Evolutionary conservation across 139 green algal genomes (phyloP), one percentile per base, ranked within the genome.

Genomic region (Micromonas commoda): DNA sequence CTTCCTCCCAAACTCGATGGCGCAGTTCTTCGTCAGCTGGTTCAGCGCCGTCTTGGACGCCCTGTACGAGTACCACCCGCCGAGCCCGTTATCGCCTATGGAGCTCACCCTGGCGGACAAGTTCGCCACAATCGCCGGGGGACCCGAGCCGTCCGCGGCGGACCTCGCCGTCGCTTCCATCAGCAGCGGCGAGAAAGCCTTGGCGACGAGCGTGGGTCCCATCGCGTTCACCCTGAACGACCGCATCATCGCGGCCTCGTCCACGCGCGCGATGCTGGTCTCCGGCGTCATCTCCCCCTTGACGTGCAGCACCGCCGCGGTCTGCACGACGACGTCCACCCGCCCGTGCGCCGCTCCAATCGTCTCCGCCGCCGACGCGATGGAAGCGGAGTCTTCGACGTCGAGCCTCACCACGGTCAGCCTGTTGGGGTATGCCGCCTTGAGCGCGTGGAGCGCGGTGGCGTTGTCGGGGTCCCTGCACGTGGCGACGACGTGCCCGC

Each of bases 61-160:
- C 21, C 85, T 73, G 82, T 96, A 96, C 1, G 82, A 88, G 85
- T 96, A 91, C 92, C 92, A 97, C 23, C 92, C 92, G 0, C 92
- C 92, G 33, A 87, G 53, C 20, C 32, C n/a, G 80, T 89, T 89
- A 86, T 96, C 91, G 0, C 70, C 54, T 2, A 97, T 92, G 72
- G 72, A 87, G 32, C 88, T 86, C 20, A 96, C 91, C 0, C 91
- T 78, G 0, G 91, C 92, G 29, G 76, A 88, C 68, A 96, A 81
- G 77, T 89, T 94, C 29, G 88, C 91, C 3, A 96, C 39, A 2
- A 94, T 76, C 0, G 88, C 85, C 0, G 86, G 85, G 3, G 37
- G 66, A 52, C 53, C 86, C 35, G 33, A 70, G 39, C 76, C 61
- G 26, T 31, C 80, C 77, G 53, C 4, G 75, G 76, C 28, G 76